Evolutionary conservation across 2,329 filamentous ascomycete species (phyloP).

Genomic region (Colletotrichum sp.): DNA sequence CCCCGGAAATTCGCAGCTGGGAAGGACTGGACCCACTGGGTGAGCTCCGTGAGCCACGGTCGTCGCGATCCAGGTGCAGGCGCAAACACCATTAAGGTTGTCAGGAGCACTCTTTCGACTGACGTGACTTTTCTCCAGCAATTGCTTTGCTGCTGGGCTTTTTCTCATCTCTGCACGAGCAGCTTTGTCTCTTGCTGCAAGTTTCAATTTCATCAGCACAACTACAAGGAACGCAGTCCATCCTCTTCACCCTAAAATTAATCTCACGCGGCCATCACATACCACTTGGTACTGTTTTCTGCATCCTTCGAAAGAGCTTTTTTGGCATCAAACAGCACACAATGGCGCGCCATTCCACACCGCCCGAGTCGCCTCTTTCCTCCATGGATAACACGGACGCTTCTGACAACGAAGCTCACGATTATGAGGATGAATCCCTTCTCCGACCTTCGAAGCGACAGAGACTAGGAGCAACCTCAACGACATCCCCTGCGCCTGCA

Average conservation of each 20-base stretch:
- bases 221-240: not conserved
- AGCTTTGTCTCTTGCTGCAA: not conserved
- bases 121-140: not conserved
- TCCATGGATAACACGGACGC: slow-evolving; percentile 20
- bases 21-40: slow-evolving; percentile 2
- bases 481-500: slow-evolving; percentile 56
- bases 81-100: slow-evolving; percentile 20
- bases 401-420: slow-evolving; percentile 21
- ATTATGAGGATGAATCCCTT: slow-evolving; percentile 29
- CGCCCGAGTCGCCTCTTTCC: slow-evolving; percentile 21
- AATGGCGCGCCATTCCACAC: slow-evolving; percentile 18
- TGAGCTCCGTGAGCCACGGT: slow-evolving; percentile 13
- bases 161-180: not conserved
- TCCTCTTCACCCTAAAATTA: not conserved
- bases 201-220: not conserved
- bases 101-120: not conserved
- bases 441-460: slow-evolving; percentile 40
- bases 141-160: not conserved
- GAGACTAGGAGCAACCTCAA: slow-evolving; percentile 37
- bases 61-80: slow-evolving; percentile 21
- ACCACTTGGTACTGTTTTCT: not conserved
- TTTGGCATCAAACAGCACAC: not conserved
- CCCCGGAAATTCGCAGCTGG: not conserved
- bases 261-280: not conserved
- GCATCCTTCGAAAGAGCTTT: slow-evolving; percentile 6